These are phyloP conservation scores for Cystoisospora suis DNA, from an alignment of 169 alveolate genomes.

Conservation along the genomic window DNA sequence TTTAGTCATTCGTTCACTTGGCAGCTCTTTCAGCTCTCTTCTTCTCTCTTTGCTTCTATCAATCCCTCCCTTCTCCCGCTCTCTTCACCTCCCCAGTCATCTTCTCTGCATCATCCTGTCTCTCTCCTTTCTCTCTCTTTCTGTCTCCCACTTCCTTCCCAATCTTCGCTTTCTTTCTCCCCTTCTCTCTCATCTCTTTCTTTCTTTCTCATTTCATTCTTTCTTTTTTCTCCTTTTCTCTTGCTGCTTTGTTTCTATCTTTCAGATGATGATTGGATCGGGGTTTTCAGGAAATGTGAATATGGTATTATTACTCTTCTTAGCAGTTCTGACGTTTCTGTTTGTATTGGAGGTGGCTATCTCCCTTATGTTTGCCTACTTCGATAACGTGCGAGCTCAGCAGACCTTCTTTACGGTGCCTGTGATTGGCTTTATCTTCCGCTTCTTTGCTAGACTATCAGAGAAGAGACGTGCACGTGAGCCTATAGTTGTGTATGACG, in stretches of 20 bases:
- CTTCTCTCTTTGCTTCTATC: too few relatives aligned
- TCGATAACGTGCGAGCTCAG: slow-evolving; percentile 68
- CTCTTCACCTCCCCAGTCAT: too few relatives aligned
- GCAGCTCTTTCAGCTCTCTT: too few relatives aligned
- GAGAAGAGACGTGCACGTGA: slow-evolving; percentile 67
- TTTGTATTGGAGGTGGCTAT: slow-evolving; percentile 64
- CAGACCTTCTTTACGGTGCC: slow-evolving; percentile 68
- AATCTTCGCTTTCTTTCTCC: not conserved
- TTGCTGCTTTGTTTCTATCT: slow-evolving; percentile 15
- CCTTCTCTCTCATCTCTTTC: too few relatives aligned
- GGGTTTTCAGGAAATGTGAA: slow-evolving; percentile 65
- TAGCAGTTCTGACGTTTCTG: slow-evolving; percentile 51
- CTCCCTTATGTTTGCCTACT: slow-evolving; percentile 68
- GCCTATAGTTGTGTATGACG: slow-evolving; percentile 72
- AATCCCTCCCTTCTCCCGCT: too few relatives aligned
- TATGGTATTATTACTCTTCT: slow-evolving; percentile 65
- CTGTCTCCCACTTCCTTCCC: too few relatives aligned
- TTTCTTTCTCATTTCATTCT: too few relatives aligned
- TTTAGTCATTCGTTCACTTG: too few relatives aligned
- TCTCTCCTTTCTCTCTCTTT: too few relatives aligned
- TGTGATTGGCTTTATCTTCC: slow-evolving; percentile 56
- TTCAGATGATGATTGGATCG: slow-evolving; percentile 67
- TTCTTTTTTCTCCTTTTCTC: not conserved
- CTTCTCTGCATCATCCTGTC: too few relatives aligned
- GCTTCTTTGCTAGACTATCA: slow-evolving; percentile 63